Conservation (phyloP, 805 yeast genomes). For the Teunomyces atbi region DNA sequence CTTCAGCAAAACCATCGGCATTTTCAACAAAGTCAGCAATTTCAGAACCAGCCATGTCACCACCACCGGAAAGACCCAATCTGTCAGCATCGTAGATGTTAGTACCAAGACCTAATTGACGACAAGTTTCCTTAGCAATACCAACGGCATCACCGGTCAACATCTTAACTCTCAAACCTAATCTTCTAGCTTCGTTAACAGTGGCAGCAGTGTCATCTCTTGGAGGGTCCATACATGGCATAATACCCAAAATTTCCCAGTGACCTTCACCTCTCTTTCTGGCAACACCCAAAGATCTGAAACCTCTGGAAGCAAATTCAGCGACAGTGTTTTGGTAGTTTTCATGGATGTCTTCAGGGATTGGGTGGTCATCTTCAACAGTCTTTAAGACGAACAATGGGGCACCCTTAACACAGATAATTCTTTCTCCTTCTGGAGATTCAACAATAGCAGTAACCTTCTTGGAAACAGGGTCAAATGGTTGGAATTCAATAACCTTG, state of each 20-base stretch:
- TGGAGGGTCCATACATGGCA: constrained; percentile 99
- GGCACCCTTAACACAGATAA: constrained; percentile 96
- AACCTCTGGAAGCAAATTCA: constrained; percentile 97
- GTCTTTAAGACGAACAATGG: constrained; percentile 95
- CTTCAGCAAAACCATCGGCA: constrained; percentile 98
- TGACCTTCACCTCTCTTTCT: constrained; percentile 98
- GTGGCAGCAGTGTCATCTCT: constrained; percentile 97
- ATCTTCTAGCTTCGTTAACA: constrained; percentile 83
- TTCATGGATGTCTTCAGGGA: constrained; percentile 90
- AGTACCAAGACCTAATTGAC: constrained; percentile 95
- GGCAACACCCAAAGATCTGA: constrained; percentile 98
- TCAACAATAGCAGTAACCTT: constrained; percentile 93
- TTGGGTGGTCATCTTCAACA: constrained; percentile 95
- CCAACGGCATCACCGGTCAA: constrained; percentile 99
- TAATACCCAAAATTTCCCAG: constrained; percentile 96
- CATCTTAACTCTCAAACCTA: constrained; percentile 96
- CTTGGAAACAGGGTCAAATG: constrained; percentile 97
- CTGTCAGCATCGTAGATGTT: constrained; percentile 96
- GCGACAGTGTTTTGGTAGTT: constrained; percentile 96
- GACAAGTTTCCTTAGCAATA: constrained; percentile 97
- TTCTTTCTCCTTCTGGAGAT: constrained; percentile 94
- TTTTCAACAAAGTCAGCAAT: constrained; percentile 96
- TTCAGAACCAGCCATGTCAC: constrained; percentile 96
- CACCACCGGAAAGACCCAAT: constrained; percentile 91
- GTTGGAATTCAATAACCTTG: constrained; percentile 94